Percentiles rank a stretch among this genome's conserved stretches.
These are phyloP conservation scores for Solanum piurae DNA, from an alignment of 257 asterid genomes.

Conservation along the genomic window DNA sequence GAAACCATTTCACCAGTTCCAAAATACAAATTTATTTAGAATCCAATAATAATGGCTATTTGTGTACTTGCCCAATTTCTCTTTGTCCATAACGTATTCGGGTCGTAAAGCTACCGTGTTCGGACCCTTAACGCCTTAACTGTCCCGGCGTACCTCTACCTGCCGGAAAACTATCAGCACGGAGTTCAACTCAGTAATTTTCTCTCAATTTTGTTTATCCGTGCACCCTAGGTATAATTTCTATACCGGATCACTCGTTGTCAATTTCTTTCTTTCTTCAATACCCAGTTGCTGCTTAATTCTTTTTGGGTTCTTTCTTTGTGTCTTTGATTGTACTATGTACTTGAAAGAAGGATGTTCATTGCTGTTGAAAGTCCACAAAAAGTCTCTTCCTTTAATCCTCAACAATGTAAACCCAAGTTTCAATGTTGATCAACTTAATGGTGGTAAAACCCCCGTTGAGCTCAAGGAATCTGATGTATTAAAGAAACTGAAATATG, in stretches of 20 bases:
- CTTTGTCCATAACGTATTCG: not conserved
- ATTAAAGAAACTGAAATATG: slow-evolving; percentile 37
- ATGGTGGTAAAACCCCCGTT: slow-evolving; percentile 8
- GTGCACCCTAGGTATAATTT: not conserved
- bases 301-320: not conserved
- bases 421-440: slow-evolving; percentile 6
- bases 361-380: slow-evolving; percentile 47
- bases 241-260: not conserved
- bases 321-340: slow-evolving; percentile 13
- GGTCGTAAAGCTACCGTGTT: not conserved
- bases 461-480: slow-evolving; percentile 51
- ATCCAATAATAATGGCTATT: not conserved
- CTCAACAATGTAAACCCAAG: slow-evolving; percentile 36
- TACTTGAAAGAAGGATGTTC: slow-evolving; percentile 66
- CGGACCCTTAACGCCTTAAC: not conserved
- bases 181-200: not conserved
- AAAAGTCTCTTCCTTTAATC: slow-evolving; percentile 53
- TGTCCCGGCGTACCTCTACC: not conserved
- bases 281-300: not conserved
- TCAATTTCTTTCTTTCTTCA: not conserved
- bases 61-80: not conserved
- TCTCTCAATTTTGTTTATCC: not conserved
- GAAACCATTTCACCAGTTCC: no score
- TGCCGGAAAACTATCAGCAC: not conserved
- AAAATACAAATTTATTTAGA: not conserved